phyloP scores from a whole-genome alignment of 495 filamentous ascomycete species.

The Mytilinidion resinicola region DNA sequence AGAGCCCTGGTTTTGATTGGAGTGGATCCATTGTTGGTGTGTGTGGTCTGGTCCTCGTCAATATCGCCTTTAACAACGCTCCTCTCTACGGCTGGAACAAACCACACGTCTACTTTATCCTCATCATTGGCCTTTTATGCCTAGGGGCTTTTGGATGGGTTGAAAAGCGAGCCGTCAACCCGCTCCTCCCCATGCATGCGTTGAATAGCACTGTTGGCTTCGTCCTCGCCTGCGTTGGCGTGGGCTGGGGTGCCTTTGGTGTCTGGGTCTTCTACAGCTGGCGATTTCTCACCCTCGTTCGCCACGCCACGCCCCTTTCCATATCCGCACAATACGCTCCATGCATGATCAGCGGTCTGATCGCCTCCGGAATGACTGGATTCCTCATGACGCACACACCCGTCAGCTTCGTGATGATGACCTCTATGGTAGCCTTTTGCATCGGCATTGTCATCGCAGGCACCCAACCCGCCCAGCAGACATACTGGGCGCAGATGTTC shows the following conservation, averaged over 20 bases:
- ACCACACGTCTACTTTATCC: slow-evolving; percentile 30
- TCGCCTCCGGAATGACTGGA: slow-evolving; percentile 27
- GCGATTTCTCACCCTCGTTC: slow-evolving; percentile 22
- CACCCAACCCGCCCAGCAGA: slow-evolving; percentile 24
- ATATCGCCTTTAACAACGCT: slow-evolving; percentile 31
- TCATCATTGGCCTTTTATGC: slow-evolving; percentile 29
- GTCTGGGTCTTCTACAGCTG: slow-evolving; percentile 32
- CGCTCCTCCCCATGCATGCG: slow-evolving; percentile 27
- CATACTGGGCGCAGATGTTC: slow-evolving; percentile 33
- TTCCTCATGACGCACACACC: slow-evolving; percentile 30
- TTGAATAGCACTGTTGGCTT: slow-evolving; percentile 27
- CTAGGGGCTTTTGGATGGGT: slow-evolving; percentile 27
- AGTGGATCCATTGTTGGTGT: slow-evolving; percentile 30
- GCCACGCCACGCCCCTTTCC: slow-evolving; percentile 19
- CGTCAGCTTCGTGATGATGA: slow-evolving; percentile 30
- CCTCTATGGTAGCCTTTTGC: slow-evolving; percentile 30
- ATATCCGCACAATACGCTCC: slow-evolving; percentile 25
- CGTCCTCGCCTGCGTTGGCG: slow-evolving; percentile 26
- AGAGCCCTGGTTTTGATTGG: slow-evolving; percentile 24
- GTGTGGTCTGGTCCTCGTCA: slow-evolving; percentile 30
- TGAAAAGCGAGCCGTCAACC: slow-evolving; percentile 23
- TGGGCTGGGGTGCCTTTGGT: slow-evolving; percentile 32
- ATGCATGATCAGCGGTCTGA: slow-evolving; percentile 24
- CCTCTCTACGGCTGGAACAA: slow-evolving; percentile 29
- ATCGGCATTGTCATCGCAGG: slow-evolving; percentile 24